Evolutionary conservation across 345 rosid genomes (phyloP), one percentile per base, ranked within the genome.

Genomic region (Microthlaspi erraticum): DNA sequence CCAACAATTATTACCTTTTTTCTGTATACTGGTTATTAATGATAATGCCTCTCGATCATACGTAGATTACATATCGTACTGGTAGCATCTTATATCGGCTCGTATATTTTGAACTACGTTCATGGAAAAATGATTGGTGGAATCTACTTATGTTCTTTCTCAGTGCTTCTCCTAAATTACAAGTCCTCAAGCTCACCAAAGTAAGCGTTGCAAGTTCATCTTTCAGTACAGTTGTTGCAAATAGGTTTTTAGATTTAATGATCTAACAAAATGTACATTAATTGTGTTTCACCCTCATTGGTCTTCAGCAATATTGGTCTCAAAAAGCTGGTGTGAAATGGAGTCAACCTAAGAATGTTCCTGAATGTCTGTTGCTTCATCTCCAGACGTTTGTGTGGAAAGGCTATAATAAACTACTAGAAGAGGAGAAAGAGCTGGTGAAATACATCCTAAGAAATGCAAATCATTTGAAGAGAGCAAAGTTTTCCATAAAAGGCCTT

Each of bases 331-430:
- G 23, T 20, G 23, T 20, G 49, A 4, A 13, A 38, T 56, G 63
- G 63, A 58, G 4, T 20, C 17, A 59, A 38, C 63, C 17, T 0
- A 39, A 12, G 0, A 1, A 12, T 44, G 41, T 61, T 0, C 23
- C 10, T 10, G 16, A 26, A 9, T 44, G 39, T 3, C 1, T 39
- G 34, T 20, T 39, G 48, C 7, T 12, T 0, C 12, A 5, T 2
- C 66, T 61, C 0, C 53, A 61, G 4, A 61, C 53, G 16, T 61
- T 61, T 0, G 7, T 61, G 26, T 61, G 66, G 53, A 14, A 0
- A 3, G 0, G 1, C 13, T 29, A 31, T 41, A 10, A 20, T 9
- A 0, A 3, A 4, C 1, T 5, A 6, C 13, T 0, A 10, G 19
- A 10, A 10, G 41, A 14, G 3, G 48, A 39, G 16, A 44, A 14